These are phyloP conservation scores for Gaeumannomyces tritici DNA, from an alignment of 2,329 filamentous ascomycete species.

Conservation along the genomic window DNA sequence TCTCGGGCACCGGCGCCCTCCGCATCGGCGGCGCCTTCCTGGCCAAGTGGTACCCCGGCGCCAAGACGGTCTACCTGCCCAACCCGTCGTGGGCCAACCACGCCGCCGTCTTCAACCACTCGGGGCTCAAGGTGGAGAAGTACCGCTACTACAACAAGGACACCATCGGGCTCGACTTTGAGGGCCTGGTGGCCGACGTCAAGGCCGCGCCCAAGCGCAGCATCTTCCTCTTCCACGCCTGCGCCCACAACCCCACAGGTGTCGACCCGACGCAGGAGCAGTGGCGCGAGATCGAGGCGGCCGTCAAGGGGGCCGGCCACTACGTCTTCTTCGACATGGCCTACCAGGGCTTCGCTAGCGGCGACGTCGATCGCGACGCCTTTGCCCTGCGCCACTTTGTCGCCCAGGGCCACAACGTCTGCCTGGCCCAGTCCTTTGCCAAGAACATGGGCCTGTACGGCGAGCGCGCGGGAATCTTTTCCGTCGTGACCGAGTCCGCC, in stretches of 20 bases:
- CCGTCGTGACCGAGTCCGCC: constrained; percentile 70
- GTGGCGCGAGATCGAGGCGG: constrained; percentile 2
- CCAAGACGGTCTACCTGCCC: constrained; percentile 95
- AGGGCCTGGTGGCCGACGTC: constrained; percentile 84
- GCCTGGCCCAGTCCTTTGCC: constrained; percentile 87
- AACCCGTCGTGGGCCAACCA: constrained; percentile 98
- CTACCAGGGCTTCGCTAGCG: constrained; percentile 4
- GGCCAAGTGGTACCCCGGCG: constrained; percentile 72
- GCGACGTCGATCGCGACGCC: constrained; percentile 21
- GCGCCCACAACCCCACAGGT: constrained; percentile 10
- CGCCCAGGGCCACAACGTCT: constrained; percentile 80
- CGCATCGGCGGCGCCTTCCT: constrained; percentile 93
- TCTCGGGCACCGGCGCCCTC: constrained; percentile 94
- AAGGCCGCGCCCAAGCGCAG: constrained; percentile 79
- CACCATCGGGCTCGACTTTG: constrained; percentile 95
- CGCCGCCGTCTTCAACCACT: constrained; percentile 90
- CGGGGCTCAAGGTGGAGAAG: constrained; percentile 81
- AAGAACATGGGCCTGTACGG: constrained; percentile 99
- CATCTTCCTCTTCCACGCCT: constrained; percentile 66
- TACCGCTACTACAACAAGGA: constrained; percentile 99
- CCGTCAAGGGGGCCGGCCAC: not conserved
- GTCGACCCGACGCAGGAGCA: constrained; percentile 4
- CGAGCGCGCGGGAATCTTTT: constrained; percentile 96
- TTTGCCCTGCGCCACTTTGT: constrained; percentile 92
- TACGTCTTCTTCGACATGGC: constrained; percentile 4